Conservation (phyloP, 805 yeast genomes). For the Yamadazyma kitorensis region DNA sequence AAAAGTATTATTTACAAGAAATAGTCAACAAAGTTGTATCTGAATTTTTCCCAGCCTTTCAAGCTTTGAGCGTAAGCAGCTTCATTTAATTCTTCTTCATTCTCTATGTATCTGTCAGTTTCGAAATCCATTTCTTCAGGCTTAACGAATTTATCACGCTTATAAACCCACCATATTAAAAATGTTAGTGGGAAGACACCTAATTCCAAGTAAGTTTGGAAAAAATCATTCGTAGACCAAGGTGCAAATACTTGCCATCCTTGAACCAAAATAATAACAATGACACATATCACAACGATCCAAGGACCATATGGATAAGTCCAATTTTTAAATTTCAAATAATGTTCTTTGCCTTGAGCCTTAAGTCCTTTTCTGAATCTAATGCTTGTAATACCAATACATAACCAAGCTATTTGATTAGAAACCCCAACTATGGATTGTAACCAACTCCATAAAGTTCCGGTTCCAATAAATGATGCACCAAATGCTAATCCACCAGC, state of each 20-base stretch:
- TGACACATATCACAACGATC: conserved; percentile 40
- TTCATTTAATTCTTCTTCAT: conserved; percentile 45
- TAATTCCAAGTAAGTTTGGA: conserved; percentile 45
- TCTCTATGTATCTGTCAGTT: conserved; percentile 48
- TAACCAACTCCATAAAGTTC: conserved; percentile 52
- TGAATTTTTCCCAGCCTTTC: conserved; percentile 43
- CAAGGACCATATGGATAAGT: conserved; percentile 52
- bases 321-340: conserved; percentile 45
- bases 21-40: conserved; percentile 27
- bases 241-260: conserved; percentile 53
- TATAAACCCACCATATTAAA: conserved; percentile 45
- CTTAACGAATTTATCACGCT: conserved; percentile 38
- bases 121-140: conserved; percentile 52
- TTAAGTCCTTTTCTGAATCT: conserved; percentile 47
- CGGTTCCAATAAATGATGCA: conserved; percentile 53
- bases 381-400: conserved; percentile 47
- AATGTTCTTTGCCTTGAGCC: conserved; percentile 41
- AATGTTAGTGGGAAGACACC: conserved; percentile 46
- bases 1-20: conserved; percentile 21
- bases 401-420: conserved; percentile 50
- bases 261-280: conserved; percentile 48
- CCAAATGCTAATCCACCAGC: conserved; percentile 60
- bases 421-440: conserved; percentile 53
- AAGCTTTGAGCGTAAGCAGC: conserved; percentile 37
- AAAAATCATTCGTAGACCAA: conserved; percentile 39